These are phyloP conservation scores for Blastobotrys buckinghamii DNA, from an alignment of 1,139 yeast species.

Conservation along the genomic window DNA sequence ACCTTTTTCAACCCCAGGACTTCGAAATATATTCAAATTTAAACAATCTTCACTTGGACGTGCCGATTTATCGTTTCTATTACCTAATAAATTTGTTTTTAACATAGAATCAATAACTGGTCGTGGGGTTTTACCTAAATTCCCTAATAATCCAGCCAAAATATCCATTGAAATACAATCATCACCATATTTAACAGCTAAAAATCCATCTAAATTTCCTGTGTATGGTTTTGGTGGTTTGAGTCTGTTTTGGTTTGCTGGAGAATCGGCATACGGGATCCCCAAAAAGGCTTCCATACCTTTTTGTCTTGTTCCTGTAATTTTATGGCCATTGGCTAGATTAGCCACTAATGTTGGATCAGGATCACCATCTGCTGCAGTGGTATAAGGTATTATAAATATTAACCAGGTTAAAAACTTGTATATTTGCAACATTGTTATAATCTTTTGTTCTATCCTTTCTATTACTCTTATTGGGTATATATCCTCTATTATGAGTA, in stretches of 20 bases:
- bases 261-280: conserved; percentile 25
- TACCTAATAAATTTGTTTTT: not conserved
- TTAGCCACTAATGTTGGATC: not conserved
- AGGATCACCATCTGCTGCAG: not conserved
- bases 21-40: conserved; percentile 19
- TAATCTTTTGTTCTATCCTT: too few species aligned
- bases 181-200: conserved; percentile 10
- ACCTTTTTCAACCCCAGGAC: conserved; percentile 12
- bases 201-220: conserved; percentile 8
- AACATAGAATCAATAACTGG: not conserved
- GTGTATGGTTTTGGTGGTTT: conserved; percentile 11
- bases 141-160: not conserved
- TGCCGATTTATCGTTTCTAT: too few species aligned
- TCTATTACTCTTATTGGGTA: too few species aligned
- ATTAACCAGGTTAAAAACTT: too few species aligned
- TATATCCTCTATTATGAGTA: too few species aligned
- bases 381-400: not conserved
- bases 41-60: conserved; percentile 21
- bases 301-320: not conserved
- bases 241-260: conserved; percentile 21
- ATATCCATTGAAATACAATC: conserved; percentile 11
- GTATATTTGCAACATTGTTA: too few species aligned
- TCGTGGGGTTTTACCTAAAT: not conserved
- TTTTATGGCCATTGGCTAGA: not conserved
- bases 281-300: conserved; percentile 11